phyloP scores from a whole-genome alignment of 2,329 filamentous ascomycete genomes.

The Penicillium rolfsii region DNA sequence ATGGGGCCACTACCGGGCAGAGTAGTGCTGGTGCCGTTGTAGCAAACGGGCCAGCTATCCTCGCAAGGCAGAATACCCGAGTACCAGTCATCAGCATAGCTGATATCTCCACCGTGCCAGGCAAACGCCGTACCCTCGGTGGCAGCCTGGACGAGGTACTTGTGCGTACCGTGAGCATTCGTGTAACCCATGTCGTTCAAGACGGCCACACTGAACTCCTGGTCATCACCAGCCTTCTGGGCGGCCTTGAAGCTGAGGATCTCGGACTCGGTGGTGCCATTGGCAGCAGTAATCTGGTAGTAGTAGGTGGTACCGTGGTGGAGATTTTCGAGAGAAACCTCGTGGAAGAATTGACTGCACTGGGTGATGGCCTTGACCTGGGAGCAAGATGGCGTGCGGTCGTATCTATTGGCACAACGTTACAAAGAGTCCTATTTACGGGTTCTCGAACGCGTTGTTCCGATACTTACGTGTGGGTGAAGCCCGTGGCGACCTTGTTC shows the following conservation, averaged over 20 bases:
- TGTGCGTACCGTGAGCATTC: slow-evolving; percentile 54
- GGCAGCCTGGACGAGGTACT: slow-evolving; percentile 47
- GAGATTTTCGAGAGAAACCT: slow-evolving; percentile 51
- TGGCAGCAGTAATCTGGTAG: slow-evolving; percentile 54
- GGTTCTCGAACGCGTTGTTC: not conserved
- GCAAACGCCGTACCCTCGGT: slow-evolving; percentile 54
- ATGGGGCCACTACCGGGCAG: slow-evolving; percentile 44
- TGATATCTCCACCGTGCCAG: slow-evolving; percentile 59
- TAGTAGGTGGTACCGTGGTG: slow-evolving; percentile 54
- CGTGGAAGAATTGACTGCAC: slow-evolving; percentile 58
- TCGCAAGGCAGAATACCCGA: slow-evolving; percentile 56
- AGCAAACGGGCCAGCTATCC: slow-evolving; percentile 55
- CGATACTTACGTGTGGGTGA: slow-evolving; percentile 45
- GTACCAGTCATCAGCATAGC: slow-evolving; percentile 57
- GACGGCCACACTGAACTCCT: slow-evolving; percentile 51
- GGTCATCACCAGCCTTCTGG: slow-evolving; percentile 47
- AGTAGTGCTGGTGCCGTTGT: slow-evolving; percentile 52
- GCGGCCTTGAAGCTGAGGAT: slow-evolving; percentile 54
- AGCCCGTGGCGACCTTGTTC: slow-evolving; percentile 43
- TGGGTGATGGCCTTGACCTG: slow-evolving; percentile 50
- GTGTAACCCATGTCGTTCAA: slow-evolving; percentile 60
- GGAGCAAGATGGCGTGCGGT: slow-evolving; percentile 57
- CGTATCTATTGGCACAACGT: slow-evolving; percentile 44
- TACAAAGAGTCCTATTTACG: not conserved
- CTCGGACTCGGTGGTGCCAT: slow-evolving; percentile 54